These are phyloP conservation scores for Setomelanomma holmii DNA, from an alignment of 2,329 filamentous ascomycete genomes.

Conservation along the genomic window DNA sequence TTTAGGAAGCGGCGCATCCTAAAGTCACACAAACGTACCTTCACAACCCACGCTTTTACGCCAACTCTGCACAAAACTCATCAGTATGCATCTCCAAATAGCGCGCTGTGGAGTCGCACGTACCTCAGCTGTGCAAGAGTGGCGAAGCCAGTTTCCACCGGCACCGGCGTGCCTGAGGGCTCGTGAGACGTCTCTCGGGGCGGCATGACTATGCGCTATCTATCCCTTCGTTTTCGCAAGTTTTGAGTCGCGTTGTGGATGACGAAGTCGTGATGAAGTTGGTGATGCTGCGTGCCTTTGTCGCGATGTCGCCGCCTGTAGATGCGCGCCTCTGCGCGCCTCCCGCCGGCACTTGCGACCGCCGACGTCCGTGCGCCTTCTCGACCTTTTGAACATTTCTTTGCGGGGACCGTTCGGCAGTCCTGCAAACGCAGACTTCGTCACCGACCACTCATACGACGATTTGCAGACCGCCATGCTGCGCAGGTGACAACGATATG, in stretches of 20 bases:
- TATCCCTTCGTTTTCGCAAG: conserved; percentile 16
- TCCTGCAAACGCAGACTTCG: conserved; percentile 17
- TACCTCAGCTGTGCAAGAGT: conserved; percentile 84
- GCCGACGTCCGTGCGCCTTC: background rate
- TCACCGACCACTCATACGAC: conserved; percentile 20
- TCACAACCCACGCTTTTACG: conserved; percentile 71
- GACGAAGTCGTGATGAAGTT: conserved; percentile 40
- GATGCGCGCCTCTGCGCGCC: conserved; percentile 11
- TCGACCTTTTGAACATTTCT: conserved; percentile 27
- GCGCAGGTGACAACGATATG: conserved; percentile 39
- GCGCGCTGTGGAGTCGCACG: conserved; percentile 48
- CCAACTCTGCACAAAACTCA: conserved; percentile 61
- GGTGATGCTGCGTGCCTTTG: conserved; percentile 26
- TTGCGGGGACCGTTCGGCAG: conserved; percentile 12
- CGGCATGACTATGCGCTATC: conserved; percentile 55
- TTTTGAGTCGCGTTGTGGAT: conserved; percentile 34
- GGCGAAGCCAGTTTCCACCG: conserved; percentile 78
- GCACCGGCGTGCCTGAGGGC: conserved; percentile 62
- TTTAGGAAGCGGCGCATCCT: background rate
- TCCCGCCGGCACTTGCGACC: background rate
- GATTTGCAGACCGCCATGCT: conserved; percentile 34
- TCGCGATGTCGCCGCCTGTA: conserved; percentile 34
- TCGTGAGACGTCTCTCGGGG: conserved; percentile 63
- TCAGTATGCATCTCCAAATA: conserved; percentile 33
- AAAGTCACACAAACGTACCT: conserved; percentile 59